Conservation (phyloP, 2,329 filamentous ascomycete species). For the Ceratocystis lukuohia region DNA sequence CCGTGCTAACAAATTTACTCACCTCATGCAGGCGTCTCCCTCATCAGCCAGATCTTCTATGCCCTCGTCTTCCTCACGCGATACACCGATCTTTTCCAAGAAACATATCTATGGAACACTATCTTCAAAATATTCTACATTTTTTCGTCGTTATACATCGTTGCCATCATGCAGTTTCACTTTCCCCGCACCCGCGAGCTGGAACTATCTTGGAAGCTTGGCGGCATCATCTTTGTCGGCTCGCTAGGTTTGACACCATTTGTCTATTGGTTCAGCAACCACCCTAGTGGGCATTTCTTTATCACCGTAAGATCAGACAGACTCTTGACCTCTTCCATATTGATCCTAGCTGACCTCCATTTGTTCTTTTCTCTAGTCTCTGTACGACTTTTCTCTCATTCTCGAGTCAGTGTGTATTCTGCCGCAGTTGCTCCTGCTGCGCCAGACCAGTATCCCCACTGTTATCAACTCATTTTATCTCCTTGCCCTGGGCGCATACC, state of each 20-base stretch:
- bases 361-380: constrained; percentile 40
- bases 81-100: constrained; percentile 68
- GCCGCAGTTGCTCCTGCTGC: constrained; percentile 78
- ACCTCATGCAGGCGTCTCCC: constrained; percentile 55
- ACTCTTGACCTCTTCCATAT: neutral
- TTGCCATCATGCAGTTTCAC: constrained; percentile 74
- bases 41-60: constrained; percentile 84
- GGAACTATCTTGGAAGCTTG: constrained; percentile 89
- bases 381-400: constrained; percentile 81
- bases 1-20: no score
- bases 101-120: constrained; percentile 52
- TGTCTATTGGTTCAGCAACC: constrained; percentile 26
- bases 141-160: constrained; percentile 67
- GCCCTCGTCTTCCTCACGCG: constrained; percentile 71
- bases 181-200: constrained; percentile 79
- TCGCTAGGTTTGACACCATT: constrained; percentile 58
- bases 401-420: constrained; percentile 85
- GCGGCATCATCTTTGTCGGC: constrained; percentile 52
- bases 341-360: neutral
- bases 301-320: constrained; percentile 32
- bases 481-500: constrained; percentile 72
- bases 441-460: constrained; percentile 89
- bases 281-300: constrained; percentile 26
- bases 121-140: constrained; percentile 87
- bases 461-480: constrained; percentile 97